Percentiles rank a stretch among this genome's conserved stretches.
Conservation (phyloP, 495 filamentous ascomycete species). For the Podospora pseudoanserina region DNA sequence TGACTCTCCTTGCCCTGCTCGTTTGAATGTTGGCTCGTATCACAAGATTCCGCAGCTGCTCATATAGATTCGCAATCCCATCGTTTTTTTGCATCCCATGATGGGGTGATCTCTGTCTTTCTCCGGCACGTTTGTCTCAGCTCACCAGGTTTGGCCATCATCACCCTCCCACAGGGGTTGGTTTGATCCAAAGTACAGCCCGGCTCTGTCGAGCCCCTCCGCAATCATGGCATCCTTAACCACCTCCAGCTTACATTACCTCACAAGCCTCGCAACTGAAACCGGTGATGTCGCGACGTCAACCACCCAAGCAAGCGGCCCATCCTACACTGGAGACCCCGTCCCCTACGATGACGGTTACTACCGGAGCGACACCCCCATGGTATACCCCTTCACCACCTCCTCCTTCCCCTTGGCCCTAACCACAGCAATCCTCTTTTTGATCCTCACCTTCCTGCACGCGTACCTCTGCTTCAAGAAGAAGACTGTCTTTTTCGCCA, state of each 20-base stretch:
- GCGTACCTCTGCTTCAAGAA: neutral
- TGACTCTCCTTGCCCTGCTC: neutral
- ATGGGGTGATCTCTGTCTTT: neutral
- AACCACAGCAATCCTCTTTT: neutral
- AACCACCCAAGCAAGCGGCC: no score
- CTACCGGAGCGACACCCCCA: neutral
- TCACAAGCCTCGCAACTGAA: no score
- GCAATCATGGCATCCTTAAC: no score
- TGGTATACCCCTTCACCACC: neutral
- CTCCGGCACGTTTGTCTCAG: neutral
- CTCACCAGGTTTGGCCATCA: neutral
- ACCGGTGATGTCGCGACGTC: no score
- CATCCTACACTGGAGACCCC: no score
- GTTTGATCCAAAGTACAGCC: no score
- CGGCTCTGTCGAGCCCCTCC: no score
- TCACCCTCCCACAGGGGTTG: neutral
- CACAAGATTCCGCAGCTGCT: neutral
- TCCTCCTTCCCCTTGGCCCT: neutral
- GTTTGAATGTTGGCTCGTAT: neutral
- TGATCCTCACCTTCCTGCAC: neutral
- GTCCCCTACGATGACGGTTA: neutral
- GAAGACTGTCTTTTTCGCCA: neutral
- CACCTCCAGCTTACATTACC: no score
- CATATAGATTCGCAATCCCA: neutral
- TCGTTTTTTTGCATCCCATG: neutral